Evolutionary conservation across 768 basidiomycete species (phyloP).

Genomic region (Termitomyces sp.): DNA sequence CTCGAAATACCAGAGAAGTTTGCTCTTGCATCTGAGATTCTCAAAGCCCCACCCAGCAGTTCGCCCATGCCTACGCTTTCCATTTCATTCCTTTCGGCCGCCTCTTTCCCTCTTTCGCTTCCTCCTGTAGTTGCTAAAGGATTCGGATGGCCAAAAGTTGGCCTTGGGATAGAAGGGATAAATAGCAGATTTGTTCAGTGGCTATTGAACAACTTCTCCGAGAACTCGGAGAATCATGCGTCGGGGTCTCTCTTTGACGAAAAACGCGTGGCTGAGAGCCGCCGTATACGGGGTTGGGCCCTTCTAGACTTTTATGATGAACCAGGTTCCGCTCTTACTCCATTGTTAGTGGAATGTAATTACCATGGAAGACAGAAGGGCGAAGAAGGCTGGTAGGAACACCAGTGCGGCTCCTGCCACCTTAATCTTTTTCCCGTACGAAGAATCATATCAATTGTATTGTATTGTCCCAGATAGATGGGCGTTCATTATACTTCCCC

Average conservation of each 20-base stretch:
- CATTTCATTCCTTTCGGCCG: constrained; percentile 79
- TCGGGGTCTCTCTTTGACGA: constrained; percentile 13
- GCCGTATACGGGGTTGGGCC: constrained; percentile 67
- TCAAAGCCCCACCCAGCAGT: constrained; percentile 31
- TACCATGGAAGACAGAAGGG: constrained; percentile 40
- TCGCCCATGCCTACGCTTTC: constrained; percentile 44
- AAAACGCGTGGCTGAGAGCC: constrained; percentile 19
- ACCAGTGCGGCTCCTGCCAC: no score
- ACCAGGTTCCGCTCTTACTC: constrained; percentile 52
- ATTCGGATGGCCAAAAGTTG: constrained; percentile 74
- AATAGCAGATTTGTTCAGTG: constrained; percentile 73
- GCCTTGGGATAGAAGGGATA: constrained; percentile 82
- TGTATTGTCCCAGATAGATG: not conserved
- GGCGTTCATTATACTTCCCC: not conserved
- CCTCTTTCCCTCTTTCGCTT: constrained; percentile 74
- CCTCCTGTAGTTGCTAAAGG: constrained; percentile 78
- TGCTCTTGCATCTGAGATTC: constrained; percentile 3
- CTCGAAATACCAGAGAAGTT: constrained; percentile 83
- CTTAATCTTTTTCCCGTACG: not conserved
- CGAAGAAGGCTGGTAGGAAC: constrained; percentile 19
- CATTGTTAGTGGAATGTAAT: constrained; percentile 75
- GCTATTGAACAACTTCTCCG: constrained; percentile 52
- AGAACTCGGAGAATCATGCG: constrained; percentile 1
- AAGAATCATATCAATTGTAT: not conserved
- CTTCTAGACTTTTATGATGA: constrained; percentile 71